Evolutionary conservation across 2,329 filamentous ascomycete genomes (phyloP).

Genomic region (Diaporthe nobilis): DNA sequence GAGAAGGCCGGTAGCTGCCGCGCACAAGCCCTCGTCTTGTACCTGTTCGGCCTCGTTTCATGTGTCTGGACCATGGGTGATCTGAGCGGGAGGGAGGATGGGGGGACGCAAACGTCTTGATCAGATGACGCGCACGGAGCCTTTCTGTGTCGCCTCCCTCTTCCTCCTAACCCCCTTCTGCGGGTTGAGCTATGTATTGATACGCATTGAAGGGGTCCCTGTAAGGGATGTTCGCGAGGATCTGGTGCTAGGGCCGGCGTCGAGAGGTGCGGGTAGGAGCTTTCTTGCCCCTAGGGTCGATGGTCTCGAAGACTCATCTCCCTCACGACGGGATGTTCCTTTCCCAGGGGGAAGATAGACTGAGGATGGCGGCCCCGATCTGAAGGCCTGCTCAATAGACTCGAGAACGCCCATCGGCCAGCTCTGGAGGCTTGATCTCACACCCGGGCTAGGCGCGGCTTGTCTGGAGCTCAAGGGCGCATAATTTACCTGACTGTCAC

Average conservation of each 20-base stretch:
- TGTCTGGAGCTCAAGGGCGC: conserved; percentile 7
- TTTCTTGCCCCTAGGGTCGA: not conserved
- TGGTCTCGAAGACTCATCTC: conserved; percentile 4
- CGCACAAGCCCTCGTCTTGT: conserved; percentile 30
- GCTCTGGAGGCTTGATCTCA: not conserved
- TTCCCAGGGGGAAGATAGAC: not conserved
- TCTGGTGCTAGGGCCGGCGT: not conserved
- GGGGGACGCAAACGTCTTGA: conserved; percentile 1
- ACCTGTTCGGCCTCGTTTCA: conserved; percentile 27
- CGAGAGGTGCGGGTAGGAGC: not conserved
- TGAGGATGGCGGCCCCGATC: not conserved
- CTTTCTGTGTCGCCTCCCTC: not conserved
- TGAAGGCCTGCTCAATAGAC: not conserved
- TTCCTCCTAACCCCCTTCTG: not conserved
- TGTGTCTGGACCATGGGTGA: conserved; percentile 23
- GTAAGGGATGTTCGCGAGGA: conserved; percentile 16
- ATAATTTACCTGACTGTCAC: not conserved
- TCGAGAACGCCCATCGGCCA: not conserved
- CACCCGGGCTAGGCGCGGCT: not conserved
- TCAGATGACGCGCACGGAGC: conserved; percentile 24
- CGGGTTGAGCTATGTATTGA: conserved; percentile 25
- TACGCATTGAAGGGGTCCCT: conserved; percentile 1
- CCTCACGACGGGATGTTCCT: not conserved
- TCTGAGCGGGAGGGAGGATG: conserved; percentile 24
- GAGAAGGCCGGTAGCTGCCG: conserved; percentile 1